Evolutionary conservation across 2,329 filamentous ascomycete species (phyloP).

Genomic region (Pyricularia grisea): DNA sequence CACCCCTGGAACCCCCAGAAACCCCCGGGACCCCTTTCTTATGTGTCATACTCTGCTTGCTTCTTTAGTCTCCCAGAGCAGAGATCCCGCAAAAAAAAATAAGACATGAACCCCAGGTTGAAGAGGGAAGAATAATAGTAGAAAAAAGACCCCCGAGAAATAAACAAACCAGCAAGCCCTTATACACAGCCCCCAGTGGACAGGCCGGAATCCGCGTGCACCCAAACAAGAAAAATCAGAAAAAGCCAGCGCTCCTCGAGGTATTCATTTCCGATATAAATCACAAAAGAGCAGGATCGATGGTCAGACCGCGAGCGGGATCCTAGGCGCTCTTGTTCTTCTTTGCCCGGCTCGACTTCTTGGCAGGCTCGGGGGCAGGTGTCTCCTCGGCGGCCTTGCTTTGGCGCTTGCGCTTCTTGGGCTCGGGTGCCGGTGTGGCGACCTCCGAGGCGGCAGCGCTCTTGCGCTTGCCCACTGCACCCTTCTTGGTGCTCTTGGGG

Average conservation of each 20-base stretch:
- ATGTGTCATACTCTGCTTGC: neutral
- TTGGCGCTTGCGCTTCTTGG: conserved; percentile 51
- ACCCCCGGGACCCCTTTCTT: neutral
- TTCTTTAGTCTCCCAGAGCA: neutral
- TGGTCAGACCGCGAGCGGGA: conserved; percentile 17
- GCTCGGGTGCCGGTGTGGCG: conserved; percentile 41
- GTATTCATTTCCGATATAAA: conserved; percentile 11
- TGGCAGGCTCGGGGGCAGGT: conserved; percentile 40
- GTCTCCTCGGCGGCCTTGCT: conserved; percentile 45
- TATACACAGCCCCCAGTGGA: neutral
- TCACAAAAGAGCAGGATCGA: conserved; percentile 20
- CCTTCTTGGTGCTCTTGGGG: conserved; percentile 42
- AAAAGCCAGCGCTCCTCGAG: neutral
- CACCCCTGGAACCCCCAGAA: neutral
- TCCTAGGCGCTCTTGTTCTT: conserved; percentile 37
- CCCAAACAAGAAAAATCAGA: neutral
- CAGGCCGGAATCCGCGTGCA: neutral
- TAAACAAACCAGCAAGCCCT: neutral
- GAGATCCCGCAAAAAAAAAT: neutral
- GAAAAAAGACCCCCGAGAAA: neutral
- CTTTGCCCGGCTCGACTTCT: conserved; percentile 47
- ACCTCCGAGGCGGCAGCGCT: conserved; percentile 34
- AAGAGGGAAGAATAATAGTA: neutral
- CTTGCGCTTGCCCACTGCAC: conserved; percentile 46
- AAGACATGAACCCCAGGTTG: neutral